Conservation (phyloP, 2,329 filamentous ascomycete species). For the Aspergillus hiratsukae region DNA sequence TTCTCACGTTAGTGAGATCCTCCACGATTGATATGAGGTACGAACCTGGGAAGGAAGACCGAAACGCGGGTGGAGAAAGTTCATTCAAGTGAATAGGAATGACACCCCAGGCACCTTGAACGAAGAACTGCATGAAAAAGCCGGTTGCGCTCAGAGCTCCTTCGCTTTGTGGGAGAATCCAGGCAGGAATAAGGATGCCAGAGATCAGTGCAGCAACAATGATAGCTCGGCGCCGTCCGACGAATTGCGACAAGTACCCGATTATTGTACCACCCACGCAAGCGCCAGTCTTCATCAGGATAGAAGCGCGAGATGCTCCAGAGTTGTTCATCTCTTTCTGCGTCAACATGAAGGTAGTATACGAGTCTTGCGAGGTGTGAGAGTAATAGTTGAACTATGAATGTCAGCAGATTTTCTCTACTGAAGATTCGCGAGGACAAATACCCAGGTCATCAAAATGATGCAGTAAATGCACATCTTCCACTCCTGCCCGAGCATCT, state of each 20-base stretch:
- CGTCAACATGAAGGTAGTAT: slow-evolving; percentile 73
- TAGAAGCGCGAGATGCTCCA: slow-evolving; percentile 67
- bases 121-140: slow-evolving; percentile 57
- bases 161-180: slow-evolving; percentile 53
- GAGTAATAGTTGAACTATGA: slow-evolving; percentile 64
- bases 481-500: slow-evolving; percentile 68
- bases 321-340: slow-evolving; percentile 65
- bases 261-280: slow-evolving; percentile 52
- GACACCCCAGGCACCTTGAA: slow-evolving; percentile 67
- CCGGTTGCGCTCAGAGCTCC: slow-evolving; percentile 25
- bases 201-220: slow-evolving; percentile 62
- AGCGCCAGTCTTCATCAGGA: slow-evolving; percentile 74
- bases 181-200: slow-evolving; percentile 65
- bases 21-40: neutral
- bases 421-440: neutral
- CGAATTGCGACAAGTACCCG: slow-evolving; percentile 70
- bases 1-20: slow-evolving; percentile 2
- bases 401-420: neutral
- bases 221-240: slow-evolving; percentile 59
- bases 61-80: slow-evolving; percentile 65
- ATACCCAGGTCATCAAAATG: slow-evolving; percentile 67
- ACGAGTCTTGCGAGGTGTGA: slow-evolving; percentile 75
- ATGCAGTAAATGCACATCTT: slow-evolving; percentile 72
- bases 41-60: slow-evolving; percentile 60
- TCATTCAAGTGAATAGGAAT: slow-evolving; percentile 74